Base-by-base conservation (phyloP, 148 eudicot genomes). In the Rheum nobile region DNA sequence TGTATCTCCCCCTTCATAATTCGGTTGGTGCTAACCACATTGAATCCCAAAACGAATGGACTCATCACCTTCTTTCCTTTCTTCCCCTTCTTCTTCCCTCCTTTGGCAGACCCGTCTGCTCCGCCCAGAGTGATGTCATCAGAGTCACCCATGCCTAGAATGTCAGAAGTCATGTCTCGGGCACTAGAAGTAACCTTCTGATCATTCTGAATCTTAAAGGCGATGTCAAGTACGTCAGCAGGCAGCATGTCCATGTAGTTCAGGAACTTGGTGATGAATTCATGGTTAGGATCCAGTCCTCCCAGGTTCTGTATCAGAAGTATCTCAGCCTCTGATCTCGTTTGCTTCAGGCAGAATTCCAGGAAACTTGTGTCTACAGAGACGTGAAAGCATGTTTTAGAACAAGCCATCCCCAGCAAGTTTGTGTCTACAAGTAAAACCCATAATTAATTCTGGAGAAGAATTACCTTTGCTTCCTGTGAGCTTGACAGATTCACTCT, bases 1-100 rank as follows among this genome's bases (percentile, higher is more conserved):
- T 96, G 96, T 74, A 96, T 96, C 89, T 96, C 99, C 28, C 99
- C 99, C 97, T 92, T 92, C 99, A 96, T 91, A 70, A 96, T 96
- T 29, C 99, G 86, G 86, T 96, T 96, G 90, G 97, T 95, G 11
- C 43, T 41, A 41, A 92, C 94, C 0, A 96, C 97, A 47, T 89
- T 96, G 74, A 96, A 96, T 65, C 99, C 99, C 83, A 96, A 80
- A 54, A 82, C 94, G 0, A 87, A 67, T 3, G 92, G 79, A 72
- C 91, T 92, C 6, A 96, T 92, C 4, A 96, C 90, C 84, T 96
- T 96, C 84, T 96, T 96, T 63, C 98, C 98, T 77, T 91, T 95
- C 83, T 88, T 91, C 8, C 92, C 99, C 79, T 84, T 96, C 89
- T 92, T 95, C 83, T 92, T 96, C n/a, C 97, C 89, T 47, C 89